Percentiles rank a stretch among this genome's conserved stretches.
phyloP scores from a whole-genome alignment of 116 monocot genomes.

The Cymodocea nodosa region DNA sequence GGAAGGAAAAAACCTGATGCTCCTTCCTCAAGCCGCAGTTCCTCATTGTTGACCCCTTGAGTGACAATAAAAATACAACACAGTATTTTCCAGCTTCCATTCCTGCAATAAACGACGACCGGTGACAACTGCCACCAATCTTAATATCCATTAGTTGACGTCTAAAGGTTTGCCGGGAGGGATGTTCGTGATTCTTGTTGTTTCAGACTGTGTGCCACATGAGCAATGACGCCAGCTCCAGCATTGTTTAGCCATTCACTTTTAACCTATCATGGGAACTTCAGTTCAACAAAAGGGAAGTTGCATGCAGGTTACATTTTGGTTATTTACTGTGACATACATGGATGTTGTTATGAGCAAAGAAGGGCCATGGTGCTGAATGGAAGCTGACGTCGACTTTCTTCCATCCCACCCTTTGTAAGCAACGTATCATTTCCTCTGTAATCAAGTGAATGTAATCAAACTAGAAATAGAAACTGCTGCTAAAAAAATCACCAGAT shows the following conservation, averaged over 20 bases:
- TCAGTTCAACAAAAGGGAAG: neutral
- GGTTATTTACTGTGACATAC: slow-evolving; percentile 19
- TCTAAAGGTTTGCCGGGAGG: slow-evolving; percentile 52
- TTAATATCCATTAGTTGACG: neutral
- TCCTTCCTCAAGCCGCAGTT: no score
- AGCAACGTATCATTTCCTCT: slow-evolving; percentile 89
- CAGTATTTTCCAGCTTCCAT: no score
- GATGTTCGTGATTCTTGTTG: slow-evolving; percentile 38
- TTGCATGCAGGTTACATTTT: neutral
- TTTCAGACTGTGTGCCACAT: slow-evolving; percentile 64
- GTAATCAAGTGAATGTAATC: neutral
- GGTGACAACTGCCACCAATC: no score
- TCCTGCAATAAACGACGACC: no score
- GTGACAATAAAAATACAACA: no score
- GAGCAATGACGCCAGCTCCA: slow-evolving; percentile 78
- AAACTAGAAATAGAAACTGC: neutral
- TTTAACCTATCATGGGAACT: slow-evolving; percentile 54
- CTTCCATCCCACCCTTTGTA: slow-evolving; percentile 89
- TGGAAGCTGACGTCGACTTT: slow-evolving; percentile 98
- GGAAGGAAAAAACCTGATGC: no score
- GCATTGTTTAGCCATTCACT: slow-evolving; percentile 76
- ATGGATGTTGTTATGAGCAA: slow-evolving; percentile 89
- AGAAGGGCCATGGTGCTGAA: slow-evolving; percentile 80
- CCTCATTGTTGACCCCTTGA: no score
- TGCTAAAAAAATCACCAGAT: neutral